A percentile compares a stretch with the other conserved stretches of the same genome.
Conservation (phyloP, 2,329 filamentous ascomycete genomes). For the Aspergillus sp. region DNA sequence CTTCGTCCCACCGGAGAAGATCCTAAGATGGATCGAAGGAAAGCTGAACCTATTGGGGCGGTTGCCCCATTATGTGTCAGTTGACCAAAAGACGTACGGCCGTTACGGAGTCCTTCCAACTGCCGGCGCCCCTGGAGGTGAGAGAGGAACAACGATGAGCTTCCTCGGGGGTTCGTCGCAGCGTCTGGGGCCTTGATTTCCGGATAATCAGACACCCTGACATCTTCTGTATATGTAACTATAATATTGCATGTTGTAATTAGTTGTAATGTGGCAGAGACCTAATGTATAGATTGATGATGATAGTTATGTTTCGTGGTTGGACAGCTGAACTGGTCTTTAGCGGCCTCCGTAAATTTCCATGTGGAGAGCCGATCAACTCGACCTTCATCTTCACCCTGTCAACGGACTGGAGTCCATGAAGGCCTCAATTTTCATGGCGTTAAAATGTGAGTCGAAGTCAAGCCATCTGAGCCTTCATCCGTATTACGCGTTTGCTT, state of each 20-base stretch:
- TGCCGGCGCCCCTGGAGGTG: constrained; percentile 35
- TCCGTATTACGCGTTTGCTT: neutral
- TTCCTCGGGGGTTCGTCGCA: constrained; percentile 68
- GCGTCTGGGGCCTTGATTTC: constrained; percentile 67
- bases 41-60: constrained; percentile 84
- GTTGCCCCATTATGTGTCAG: constrained; percentile 88
- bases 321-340: constrained; percentile 36
- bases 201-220: constrained; percentile 14
- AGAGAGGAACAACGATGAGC: constrained; percentile 56
- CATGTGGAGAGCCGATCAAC: constrained; percentile 14
- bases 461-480: neutral
- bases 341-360: constrained; percentile 39
- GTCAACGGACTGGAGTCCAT: constrained; percentile 29
- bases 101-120: constrained; percentile 86
- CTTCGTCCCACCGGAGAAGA: constrained; percentile 85
- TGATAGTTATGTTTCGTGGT: constrained; percentile 8
- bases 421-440: constrained; percentile 40
- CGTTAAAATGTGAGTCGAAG: constrained; percentile 44
- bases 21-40: constrained; percentile 83
- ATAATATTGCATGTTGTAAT: constrained; percentile 19
- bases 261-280: constrained; percentile 11
- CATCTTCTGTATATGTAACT: constrained; percentile 40
- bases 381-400: constrained; percentile 7
- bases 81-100: constrained; percentile 95
- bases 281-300: constrained; percentile 17